phyloP scores from a whole-genome alignment of 805 yeast genomes.

The Candida tibetensis region DNA sequence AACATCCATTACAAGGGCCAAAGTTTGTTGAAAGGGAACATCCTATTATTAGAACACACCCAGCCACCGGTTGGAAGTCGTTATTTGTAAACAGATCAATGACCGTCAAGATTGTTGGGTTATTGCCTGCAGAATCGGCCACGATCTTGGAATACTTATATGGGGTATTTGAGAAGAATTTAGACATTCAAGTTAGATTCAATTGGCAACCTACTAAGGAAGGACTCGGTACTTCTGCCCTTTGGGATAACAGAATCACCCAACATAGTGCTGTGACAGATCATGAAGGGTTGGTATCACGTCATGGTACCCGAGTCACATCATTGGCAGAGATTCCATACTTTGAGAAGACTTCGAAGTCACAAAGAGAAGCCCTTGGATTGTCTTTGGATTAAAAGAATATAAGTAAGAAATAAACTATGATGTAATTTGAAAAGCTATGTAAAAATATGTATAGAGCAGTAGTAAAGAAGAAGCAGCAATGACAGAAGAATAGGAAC shows the following conservation, averaged over 20 bases:
- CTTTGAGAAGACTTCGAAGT: slow-evolving; percentile 48
- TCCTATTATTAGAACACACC: slow-evolving; percentile 31
- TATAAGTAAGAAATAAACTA: not conserved
- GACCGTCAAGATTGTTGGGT: slow-evolving; percentile 31
- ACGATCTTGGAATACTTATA: slow-evolving; percentile 13
- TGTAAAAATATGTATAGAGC: too few relatives aligned
- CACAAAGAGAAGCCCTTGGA: slow-evolving; percentile 54
- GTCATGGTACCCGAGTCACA: slow-evolving; percentile 52
- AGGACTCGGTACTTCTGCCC: slow-evolving; percentile 34
- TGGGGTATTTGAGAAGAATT: slow-evolving; percentile 15
- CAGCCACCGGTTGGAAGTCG: slow-evolving; percentile 34
- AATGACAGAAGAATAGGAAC: too few relatives aligned
- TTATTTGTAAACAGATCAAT: slow-evolving; percentile 28
- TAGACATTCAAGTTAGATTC: slow-evolving; percentile 19
- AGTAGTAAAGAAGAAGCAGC: too few relatives aligned
- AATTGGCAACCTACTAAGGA: slow-evolving; percentile 16
- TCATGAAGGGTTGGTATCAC: slow-evolving; percentile 41
- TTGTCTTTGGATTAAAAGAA: slow-evolving; percentile 20
- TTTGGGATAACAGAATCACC: slow-evolving; percentile 60
- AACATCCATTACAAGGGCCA: slow-evolving; percentile 32
- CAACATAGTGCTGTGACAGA: slow-evolving; percentile 56
- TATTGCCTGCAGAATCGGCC: slow-evolving; percentile 25
- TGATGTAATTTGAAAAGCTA: too few relatives aligned
- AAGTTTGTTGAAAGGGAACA: slow-evolving; percentile 28
- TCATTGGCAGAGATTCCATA: slow-evolving; percentile 53